Evolutionary conservation across 2,329 filamentous ascomycete species (phyloP), one percentile per base, ranked within the genome.

Genomic region (Sarocladiaceae sp.): DNA sequence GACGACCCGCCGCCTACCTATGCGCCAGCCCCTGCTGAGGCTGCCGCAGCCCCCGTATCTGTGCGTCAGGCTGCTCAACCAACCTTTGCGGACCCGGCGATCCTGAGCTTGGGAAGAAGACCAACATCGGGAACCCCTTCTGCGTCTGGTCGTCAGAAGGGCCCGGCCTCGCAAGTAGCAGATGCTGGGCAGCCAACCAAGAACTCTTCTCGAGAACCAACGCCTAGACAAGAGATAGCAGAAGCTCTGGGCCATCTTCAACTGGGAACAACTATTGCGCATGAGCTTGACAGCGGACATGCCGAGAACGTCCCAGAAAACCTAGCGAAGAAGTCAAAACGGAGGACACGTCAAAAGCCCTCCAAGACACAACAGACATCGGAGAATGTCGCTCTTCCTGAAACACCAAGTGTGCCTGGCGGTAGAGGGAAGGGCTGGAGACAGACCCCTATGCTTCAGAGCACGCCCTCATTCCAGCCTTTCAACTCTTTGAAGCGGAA

Each of bases 81-180:
- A 26, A 61, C 74, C 0, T 90, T 94, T 61, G 78, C 86, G n/a
- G 90, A 95, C 60, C 90, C 90, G 11, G 90, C 90, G 3, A 95
- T 95, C 52, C 65, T 95, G 42, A 91, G 88, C 63, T 80, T 89
- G 48, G 74, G 74, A 20, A 72, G 72, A 46, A 72, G 72, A 44
- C 71, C 75, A 1, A 64, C 58, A 23, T 61, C 63, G 0, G 62
- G 53, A 13, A 59, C 64, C 11, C 59, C 59, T 2, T 61, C 62
- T 4, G 59, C 61, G 11, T 48, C 44, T 33, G 44, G 44, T 22
- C n/a, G 44, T 20, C 26, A 26, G 23, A 48, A 48, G 11, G 31
- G 17, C 18, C 10, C 52, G 13, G 40, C 13, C 6, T 18, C 37
- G 20, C 23, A 48, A 5, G 33, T 33, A 10, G n/a, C 23, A 2